phyloP scores from a whole-genome alignment of 805 yeast species.

The Starmerella floricola region DNA sequence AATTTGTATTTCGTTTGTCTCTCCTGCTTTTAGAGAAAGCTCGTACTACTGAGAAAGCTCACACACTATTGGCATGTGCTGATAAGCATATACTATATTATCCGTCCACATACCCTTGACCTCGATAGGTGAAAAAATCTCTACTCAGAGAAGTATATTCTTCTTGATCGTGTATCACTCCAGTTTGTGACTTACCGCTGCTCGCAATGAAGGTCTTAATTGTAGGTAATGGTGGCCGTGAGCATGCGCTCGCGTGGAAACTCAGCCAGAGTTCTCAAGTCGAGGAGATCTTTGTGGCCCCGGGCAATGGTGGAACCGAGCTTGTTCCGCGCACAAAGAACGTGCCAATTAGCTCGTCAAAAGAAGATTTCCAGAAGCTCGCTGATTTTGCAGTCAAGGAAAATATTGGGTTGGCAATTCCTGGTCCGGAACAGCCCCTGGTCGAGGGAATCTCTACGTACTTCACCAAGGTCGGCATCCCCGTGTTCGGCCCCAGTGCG shows the following conservation, averaged over 20 bases:
- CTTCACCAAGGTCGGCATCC: constrained; percentile 74
- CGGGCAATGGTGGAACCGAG: constrained; percentile 87
- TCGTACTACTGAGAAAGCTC: too few species aligned
- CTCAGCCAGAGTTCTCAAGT: constrained; percentile 68
- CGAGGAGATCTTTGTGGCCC: constrained; percentile 71
- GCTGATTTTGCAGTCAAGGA: constrained; percentile 63
- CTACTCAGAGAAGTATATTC: too few species aligned
- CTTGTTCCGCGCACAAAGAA: constrained; percentile 46
- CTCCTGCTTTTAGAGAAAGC: too few species aligned
- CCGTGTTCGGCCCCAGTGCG: constrained; percentile 92
- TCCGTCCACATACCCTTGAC: too few species aligned
- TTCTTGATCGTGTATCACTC: too few species aligned
- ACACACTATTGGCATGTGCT: too few species aligned
- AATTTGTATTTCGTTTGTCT: too few species aligned
- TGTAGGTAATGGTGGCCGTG: constrained; percentile 98
- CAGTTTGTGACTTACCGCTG: too few species aligned
- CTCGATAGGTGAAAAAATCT: too few species aligned
- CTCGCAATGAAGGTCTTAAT: constrained; percentile 68
- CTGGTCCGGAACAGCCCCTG: constrained; percentile 99
- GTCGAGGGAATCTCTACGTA: constrained; percentile 78
- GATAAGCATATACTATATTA: too few species aligned
- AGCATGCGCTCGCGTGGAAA: constrained; percentile 92
- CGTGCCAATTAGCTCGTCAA: constrained; percentile 54
- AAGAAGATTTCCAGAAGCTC: constrained; percentile 55
- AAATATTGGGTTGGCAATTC: constrained; percentile 62